Base-by-base conservation (phyloP, 768 basidiomycete genomes). In the Tricholoma saponaceum region DNA sequence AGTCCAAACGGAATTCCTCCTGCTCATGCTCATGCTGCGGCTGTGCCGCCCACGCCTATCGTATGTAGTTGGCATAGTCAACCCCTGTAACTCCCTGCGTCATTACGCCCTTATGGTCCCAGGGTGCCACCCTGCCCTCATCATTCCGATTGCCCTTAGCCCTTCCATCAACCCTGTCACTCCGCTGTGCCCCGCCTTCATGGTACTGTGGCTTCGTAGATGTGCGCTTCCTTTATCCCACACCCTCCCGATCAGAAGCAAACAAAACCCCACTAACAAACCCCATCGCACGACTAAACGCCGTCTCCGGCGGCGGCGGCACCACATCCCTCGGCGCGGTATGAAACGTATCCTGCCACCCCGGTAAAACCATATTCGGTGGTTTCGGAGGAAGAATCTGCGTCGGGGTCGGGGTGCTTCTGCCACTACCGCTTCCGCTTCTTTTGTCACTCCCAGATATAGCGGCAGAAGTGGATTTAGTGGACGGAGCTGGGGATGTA, bases 331-430 rank as follows among this genome's bases (percentile, higher is more conserved):
- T 79, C 0, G 96, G 95, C 0, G 85, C 77, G 0, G 83, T 73
- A 57, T 83, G 76, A 71, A 99, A 99, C 0, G 86, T 92, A 63
- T 95, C 90, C 5, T 78, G 73, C 86, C 95, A 99, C 0, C 89
- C 86, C 0, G 96, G 96, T 4, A 97, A 78, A 9, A 98, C 86
- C 37, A 95, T 82, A 66, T 97, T 97, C 0, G 90, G 87, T 22
- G 74, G 71, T 14, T 82, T 73, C 5, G 78, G 33, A 8, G 33
- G 71, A 1, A 69, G 58, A 14, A 71, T n/a, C 58, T 28, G 28
- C 28, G n/a, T 28, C 32, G 53, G 20, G n/a, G 50, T 39, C 7
- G 53, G 54, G 47, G 52, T 37, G 33, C 10, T 23, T 4, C 43
- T 9, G 5, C 43, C 43, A 23, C 43, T 44, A 4, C 20, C 20